Base-by-base conservation (phyloP, 306 rosid species). In the Cicer arietinum region DNA sequence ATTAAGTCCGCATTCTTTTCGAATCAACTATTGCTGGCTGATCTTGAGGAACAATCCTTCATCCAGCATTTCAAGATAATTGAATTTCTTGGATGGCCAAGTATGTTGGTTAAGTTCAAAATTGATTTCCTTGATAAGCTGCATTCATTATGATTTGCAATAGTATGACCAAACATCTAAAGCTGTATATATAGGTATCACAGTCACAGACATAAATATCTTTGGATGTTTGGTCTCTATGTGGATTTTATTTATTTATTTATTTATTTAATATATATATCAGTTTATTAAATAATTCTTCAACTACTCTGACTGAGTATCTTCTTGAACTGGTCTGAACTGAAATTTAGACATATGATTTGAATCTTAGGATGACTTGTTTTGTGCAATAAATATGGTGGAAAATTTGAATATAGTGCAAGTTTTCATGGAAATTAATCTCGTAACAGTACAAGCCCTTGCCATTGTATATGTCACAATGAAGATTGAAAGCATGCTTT, bases 81-180 rank as follows among this genome's bases (percentile, higher is more conserved):
- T 56, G 62, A 18, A 56, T 71, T 40, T 79, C 50, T 51, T 53
- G 53, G 54, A 22, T 53, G 50, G 42, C 44, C 40, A 61, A 51
- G 43, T 70, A 11, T 47, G 63, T 53, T 53, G 9, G 50, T 71
- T 63, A 41, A 76, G 40, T 56, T 14, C 12, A 18, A 30, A 17
- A 66, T 25, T 22, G 57, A 66, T 30, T 45, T 45, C 50, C 12
- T 45, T 1, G 50, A 45, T 1, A 22, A 42, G 40, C 47, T 41
- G 17, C 56, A 52, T 41, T 61, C 52, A 50, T 50, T 48, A 45
- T 41, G 52, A 12, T 39, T 18, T 58, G 3, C 35, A 61, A 30
- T 48, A 50, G 35, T 69, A 69, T 14, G 43, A 9, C 30, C 6
- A 50, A 11, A 30, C 35, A 22, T 22, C 30, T 3, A 30, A 30